phyloP scores from a whole-genome alignment of 352 stramenopile species.

The Elongisporangium undulatum region DNA sequence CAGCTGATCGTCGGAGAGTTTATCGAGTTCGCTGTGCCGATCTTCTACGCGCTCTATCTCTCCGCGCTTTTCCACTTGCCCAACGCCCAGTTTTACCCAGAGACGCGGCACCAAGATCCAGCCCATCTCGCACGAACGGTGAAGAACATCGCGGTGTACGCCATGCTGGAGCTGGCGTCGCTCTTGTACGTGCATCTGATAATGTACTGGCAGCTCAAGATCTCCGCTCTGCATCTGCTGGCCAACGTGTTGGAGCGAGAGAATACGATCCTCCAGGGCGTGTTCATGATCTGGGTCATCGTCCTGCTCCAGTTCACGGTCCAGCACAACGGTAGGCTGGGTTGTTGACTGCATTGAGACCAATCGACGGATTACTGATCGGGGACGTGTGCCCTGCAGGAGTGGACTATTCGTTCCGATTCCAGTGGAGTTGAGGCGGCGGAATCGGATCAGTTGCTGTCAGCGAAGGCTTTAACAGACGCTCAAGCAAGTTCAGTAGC shows the following conservation, averaged over 20 bases:
- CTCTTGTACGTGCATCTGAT: neutral
- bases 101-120: neutral
- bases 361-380: too few relatives aligned
- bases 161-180: neutral
- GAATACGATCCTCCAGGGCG: neutral
- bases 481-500: too few relatives aligned
- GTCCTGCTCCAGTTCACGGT: neutral
- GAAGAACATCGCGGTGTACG: neutral
- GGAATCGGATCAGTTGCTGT: too few relatives aligned
- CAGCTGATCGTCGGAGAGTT: neutral
- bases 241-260: neutral
- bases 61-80: neutral
- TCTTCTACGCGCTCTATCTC: neutral
- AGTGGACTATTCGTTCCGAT: neutral
- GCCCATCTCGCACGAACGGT: neutral
- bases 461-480: too few relatives aligned
- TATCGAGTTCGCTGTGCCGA: neutral
- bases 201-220: neutral
- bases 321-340: neutral
- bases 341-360: too few relatives aligned
- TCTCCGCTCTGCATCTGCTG: neutral
- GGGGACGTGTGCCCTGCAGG: neutral
- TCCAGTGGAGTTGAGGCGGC: neutral
- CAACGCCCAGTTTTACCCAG: neutral
- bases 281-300: neutral